phyloP scores from a whole-genome alignment of 257 asterid species.

The Przewalskia tangutica region DNA sequence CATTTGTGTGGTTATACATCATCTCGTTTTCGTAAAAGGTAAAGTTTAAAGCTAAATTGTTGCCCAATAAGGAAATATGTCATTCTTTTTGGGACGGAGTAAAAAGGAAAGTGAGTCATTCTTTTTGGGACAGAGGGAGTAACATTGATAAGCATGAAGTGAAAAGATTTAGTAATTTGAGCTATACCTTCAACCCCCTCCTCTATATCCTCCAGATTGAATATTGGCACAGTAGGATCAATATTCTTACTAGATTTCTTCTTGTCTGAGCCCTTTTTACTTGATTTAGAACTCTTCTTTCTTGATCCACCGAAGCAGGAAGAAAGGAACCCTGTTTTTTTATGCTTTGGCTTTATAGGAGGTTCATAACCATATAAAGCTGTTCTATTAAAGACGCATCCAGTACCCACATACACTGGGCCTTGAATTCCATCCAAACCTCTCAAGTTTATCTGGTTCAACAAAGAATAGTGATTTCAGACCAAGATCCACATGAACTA shows the following conservation, averaged over 20 bases:
- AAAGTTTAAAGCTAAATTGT: too few relatives aligned
- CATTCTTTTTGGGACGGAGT: too few relatives aligned
- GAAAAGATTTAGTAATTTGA: conserved; percentile 6
- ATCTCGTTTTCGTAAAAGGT: too few relatives aligned
- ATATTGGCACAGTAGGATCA: conserved; percentile 92
- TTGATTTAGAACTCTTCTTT: conserved; percentile 66
- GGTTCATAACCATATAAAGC: conserved; percentile 92
- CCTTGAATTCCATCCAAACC: conserved; percentile 98
- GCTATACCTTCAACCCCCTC: conserved; percentile 93
- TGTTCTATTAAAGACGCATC: conserved; percentile 93
- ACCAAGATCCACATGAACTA: background rate
- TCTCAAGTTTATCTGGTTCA: conserved; percentile 77
- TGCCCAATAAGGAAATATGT: too few relatives aligned
- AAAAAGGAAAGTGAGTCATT: too few relatives aligned
- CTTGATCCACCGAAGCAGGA: conserved; percentile 70
- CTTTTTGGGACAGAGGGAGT: too few relatives aligned
- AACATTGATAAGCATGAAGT: background rate
- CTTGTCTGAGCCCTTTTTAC: conserved; percentile 79
- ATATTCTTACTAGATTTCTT: conserved; percentile 82
- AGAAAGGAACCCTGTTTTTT: conserved; percentile 51
- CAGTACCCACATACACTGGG: conserved; percentile 95
- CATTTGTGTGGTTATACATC: too few relatives aligned
- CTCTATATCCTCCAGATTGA: conserved; percentile 94
- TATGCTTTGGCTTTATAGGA: conserved; percentile 74
- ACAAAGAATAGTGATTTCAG: conserved; percentile 7